A percentile compares a stretch with the other conserved stretches of the same genome.
phyloP scores from a whole-genome alignment of 371 early-diverging fungal genomes.

The Rhizopus delemar region DNA sequence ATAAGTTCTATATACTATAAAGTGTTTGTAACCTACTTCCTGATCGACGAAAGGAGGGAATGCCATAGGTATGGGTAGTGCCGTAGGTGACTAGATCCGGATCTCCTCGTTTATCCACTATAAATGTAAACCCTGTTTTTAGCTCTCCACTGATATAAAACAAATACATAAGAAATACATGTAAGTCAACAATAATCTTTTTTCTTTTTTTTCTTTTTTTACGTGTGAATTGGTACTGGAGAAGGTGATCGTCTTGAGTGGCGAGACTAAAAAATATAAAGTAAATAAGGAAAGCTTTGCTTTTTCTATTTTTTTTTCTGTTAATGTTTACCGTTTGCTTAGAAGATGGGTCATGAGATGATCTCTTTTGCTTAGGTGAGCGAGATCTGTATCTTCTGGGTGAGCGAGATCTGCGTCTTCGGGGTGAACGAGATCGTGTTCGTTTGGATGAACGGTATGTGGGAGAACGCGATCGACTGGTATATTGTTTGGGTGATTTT shows the following conservation, averaged over 20 bases:
- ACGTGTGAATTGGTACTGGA: conserved; percentile 23
- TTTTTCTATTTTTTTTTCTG: neutral
- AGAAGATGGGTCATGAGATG: conserved; percentile 1
- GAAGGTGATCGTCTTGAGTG: conserved; percentile 20
- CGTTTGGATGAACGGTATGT: neutral
- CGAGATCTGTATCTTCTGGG: conserved; percentile 9
- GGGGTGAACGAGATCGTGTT: conserved; percentile 5
- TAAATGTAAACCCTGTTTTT: conserved; percentile 32
- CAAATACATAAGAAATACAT: neutral
- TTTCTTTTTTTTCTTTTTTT: neutral
- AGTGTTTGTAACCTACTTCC: conserved; percentile 33
- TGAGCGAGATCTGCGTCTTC: conserved; percentile 8
- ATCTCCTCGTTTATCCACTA: conserved; percentile 50
- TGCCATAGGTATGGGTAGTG: conserved; percentile 25
- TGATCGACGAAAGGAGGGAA: conserved; percentile 41
- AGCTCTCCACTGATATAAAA: conserved; percentile 21
- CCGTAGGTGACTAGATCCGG: conserved; percentile 43
- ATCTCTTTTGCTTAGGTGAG: conserved; percentile 3
- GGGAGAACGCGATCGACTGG: neutral
- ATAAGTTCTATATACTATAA: neutral
- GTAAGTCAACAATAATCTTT: neutral
- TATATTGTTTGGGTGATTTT: neutral
- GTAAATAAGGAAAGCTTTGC: neutral
- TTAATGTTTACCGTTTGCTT: conserved; percentile 11
- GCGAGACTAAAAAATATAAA: conserved; percentile 6